phyloP scores from a whole-genome alignment of 306 rosid species.

The Ormosia emarginata region DNA sequence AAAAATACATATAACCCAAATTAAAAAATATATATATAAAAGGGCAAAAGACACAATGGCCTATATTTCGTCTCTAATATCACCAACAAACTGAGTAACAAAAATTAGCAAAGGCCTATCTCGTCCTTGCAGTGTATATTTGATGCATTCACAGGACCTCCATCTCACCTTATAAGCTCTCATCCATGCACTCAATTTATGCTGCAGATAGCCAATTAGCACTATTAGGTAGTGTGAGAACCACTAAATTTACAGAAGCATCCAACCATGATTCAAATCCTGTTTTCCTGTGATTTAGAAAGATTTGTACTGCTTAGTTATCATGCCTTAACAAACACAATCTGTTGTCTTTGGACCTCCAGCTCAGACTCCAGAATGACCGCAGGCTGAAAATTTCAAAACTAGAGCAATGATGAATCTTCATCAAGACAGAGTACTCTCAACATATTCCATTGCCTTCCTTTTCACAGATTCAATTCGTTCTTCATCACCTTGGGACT shows the following conservation, averaged over 20 bases:
- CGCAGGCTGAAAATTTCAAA: background rate
- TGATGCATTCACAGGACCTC: background rate
- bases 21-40: background rate
- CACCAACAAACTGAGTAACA: background rate
- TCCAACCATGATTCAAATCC: background rate
- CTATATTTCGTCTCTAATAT: background rate
- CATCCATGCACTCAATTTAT: background rate
- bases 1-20: background rate
- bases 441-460: conserved; percentile 81
- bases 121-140: background rate
- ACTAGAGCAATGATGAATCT: background rate
- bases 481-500: conserved; percentile 68
- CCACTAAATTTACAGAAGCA: background rate
- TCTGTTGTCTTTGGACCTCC: background rate
- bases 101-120: background rate
- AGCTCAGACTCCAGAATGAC: background rate
- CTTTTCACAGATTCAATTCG: conserved; percentile 71
- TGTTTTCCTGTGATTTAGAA: background rate
- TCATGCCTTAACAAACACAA: background rate
- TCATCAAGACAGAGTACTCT: conserved; percentile 55
- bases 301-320: background rate
- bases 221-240: background rate
- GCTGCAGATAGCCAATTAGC: background rate
- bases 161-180: background rate
- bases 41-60: background rate